Conservation (phyloP, 2,329 filamentous ascomycete species). For the Fusarium acutatum region DNA sequence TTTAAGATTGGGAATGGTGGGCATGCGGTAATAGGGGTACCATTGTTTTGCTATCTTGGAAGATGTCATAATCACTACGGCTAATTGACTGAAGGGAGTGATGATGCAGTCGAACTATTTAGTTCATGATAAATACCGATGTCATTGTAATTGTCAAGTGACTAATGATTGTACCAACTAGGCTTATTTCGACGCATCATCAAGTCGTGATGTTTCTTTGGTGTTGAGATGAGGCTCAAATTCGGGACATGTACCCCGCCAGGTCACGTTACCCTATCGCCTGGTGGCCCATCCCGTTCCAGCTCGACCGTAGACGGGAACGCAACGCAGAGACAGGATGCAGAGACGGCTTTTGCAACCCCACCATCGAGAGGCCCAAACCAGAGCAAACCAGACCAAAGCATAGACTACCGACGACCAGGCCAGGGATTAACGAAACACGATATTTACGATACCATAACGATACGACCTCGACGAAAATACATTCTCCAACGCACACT, state of each 20-base stretch:
- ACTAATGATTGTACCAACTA: not conserved
- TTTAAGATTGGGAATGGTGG: conserved; percentile 19
- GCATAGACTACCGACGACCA: conserved; percentile 3
- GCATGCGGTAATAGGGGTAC: conserved; percentile 6
- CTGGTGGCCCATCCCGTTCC: not conserved
- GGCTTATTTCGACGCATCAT: not conserved
- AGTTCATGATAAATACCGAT: not conserved
- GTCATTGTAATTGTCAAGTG: not conserved
- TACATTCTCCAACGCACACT: not conserved
- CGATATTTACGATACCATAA: conserved; percentile 18
- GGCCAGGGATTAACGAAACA: conserved; percentile 20
- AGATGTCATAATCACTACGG: not conserved
- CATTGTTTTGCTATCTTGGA: not conserved
- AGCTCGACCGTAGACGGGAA: conserved; percentile 4
- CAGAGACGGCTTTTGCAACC: conserved; percentile 33
- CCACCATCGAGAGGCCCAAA: conserved; percentile 29
- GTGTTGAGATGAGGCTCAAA: conserved; percentile 7
- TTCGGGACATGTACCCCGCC: conserved; percentile 16
- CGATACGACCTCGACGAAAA: conserved; percentile 3
- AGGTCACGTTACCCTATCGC: conserved; percentile 39
- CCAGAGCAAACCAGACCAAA: not conserved
- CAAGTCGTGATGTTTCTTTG: conserved; percentile 1
- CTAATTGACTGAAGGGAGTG: not conserved
- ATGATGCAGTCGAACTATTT: not conserved
- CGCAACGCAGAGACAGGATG: conserved; percentile 3